A percentile compares a stretch with the other conserved stretches of the same genome.
phyloP scores from a whole-genome alignment of 148 eudicot genomes.

The Nepenthes mirabilis region DNA sequence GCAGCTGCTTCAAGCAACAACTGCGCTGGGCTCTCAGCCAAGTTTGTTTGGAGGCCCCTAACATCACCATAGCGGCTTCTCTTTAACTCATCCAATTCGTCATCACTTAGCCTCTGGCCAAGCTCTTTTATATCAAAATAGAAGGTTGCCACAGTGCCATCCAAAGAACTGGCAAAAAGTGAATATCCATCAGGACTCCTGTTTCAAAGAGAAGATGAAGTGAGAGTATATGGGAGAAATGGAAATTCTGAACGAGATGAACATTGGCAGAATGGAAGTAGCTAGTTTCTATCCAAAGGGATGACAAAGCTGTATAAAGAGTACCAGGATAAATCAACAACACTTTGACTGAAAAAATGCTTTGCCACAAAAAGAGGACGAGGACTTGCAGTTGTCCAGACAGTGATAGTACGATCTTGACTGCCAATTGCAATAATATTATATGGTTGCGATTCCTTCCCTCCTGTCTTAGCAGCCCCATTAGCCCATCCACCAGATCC shows the following conservation, averaged over 20 bases:
- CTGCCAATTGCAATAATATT: conserved; percentile 96
- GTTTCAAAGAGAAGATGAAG: conserved; percentile 5
- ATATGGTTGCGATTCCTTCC: conserved; percentile 77
- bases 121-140: conserved; percentile 81
- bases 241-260: background rate
- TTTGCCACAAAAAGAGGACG: conserved; percentile 98
- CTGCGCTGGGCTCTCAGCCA: conserved; percentile 95
- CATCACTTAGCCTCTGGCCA: conserved; percentile 65
- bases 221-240: background rate
- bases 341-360: conserved; percentile 91
- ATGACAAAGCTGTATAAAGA: background rate
- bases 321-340: conserved; percentile 94
- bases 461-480: conserved; percentile 62
- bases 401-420: conserved; percentile 96
- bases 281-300: background rate
- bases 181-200: conserved; percentile 99
- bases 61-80: conserved; percentile 93
- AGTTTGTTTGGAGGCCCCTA: conserved; percentile 72
- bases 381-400: conserved; percentile 97
- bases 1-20: conserved; percentile 91
- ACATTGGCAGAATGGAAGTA: too few relatives aligned
- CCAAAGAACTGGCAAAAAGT: conserved; percentile 90
- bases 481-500: conserved; percentile 73
- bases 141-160: conserved; percentile 85
- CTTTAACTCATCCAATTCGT: conserved; percentile 69